Evolutionary conservation across 495 filamentous ascomycete species (phyloP), one percentile per base, ranked within the genome.

Genomic region (Lophium mytilinum): DNA sequence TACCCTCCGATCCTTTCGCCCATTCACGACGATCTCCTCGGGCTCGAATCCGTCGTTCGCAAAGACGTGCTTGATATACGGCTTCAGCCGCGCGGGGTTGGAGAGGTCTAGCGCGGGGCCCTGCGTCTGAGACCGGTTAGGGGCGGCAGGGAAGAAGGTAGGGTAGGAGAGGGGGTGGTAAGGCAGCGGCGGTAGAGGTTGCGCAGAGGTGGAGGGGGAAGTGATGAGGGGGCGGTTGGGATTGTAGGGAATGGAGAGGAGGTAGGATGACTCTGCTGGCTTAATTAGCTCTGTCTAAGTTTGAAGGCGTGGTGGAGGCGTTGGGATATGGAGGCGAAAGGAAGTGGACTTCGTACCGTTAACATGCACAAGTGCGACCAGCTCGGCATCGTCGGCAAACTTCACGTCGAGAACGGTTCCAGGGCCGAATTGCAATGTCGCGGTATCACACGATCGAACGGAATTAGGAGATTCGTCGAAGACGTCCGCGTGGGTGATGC

Each of bases 11-110:
- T 59, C 60, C 46, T 58, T 58, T 12, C 71, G 45, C 11, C 69
- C 71, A 53, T 71, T 71, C 11, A 72, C 63, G 1, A 60, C 50
- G n/a, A 73, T 11, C 33, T 55, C 60, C 18, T 63, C 35, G 9
- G 71, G 68, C 43, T 21, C 37, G 50, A 72, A 73, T 4, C 55
- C 54, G 3, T 55, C 56, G 17, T 65, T 48, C n/a, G 42, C n/a
- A 37, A 68, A 67, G 3, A 37, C 40, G 49, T 68, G 65, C 19
- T 51, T 39, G 3, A 64, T 57, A 47, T 61, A 58, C 18, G 43
- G 34, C 24, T 42, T 41, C 10, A 62, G 10, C 9, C 36, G 21
- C 6, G 8, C n/a, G 14, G 6, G 41, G 12, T 33, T 12, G 4
- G n/a, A 18, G 34, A 58, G 37, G 19, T 53, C 53, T 9, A 37